Evolutionary conservation across 345 rosid species (phyloP).

Genomic region (Stellera chamaejasme): DNA sequence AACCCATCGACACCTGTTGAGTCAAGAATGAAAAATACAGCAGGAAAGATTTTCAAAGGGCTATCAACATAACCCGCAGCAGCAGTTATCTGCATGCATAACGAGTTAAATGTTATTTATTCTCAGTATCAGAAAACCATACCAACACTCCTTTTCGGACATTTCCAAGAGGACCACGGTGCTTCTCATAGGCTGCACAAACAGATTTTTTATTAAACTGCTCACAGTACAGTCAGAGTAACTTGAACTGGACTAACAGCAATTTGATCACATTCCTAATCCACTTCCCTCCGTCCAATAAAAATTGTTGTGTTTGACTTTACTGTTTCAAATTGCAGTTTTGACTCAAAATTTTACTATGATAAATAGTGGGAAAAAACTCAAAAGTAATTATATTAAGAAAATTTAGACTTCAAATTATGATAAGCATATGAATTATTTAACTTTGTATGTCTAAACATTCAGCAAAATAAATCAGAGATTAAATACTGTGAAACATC

Average conservation of each 20-base stretch:
- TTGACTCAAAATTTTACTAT: too few species aligned
- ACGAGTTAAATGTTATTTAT: not conserved
- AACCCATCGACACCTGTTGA: slow-evolving; percentile 90
- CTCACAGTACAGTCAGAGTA: not conserved
- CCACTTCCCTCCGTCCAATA: not conserved
- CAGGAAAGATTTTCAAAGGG: not conserved
- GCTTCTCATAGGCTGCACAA: slow-evolving; percentile 70
- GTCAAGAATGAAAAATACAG: slow-evolving; percentile 2
- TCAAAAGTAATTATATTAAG: too few species aligned
- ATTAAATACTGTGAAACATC: too few species aligned
- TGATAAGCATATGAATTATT: too few species aligned
- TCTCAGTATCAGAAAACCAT: slow-evolving; percentile 17
- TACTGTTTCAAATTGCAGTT: too few species aligned
- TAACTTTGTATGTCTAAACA: too few species aligned
- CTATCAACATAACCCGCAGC: not conserved
- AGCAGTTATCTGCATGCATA: not conserved
- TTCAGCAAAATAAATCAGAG: too few species aligned
- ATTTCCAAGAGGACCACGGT: slow-evolving; percentile 86
- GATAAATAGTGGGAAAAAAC: too few species aligned
- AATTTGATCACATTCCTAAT: not conserved
- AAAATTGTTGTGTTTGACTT: too few species aligned
- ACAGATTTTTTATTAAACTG: not conserved
- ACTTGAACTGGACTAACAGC: not conserved
- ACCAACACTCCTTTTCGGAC: slow-evolving; percentile 99
- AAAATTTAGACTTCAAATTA: too few species aligned